Percentiles rank a stretch among this genome's conserved stretches.
phyloP scores from a whole-genome alignment of 2,329 filamentous ascomycete genomes.

The Venturia effusa region DNA sequence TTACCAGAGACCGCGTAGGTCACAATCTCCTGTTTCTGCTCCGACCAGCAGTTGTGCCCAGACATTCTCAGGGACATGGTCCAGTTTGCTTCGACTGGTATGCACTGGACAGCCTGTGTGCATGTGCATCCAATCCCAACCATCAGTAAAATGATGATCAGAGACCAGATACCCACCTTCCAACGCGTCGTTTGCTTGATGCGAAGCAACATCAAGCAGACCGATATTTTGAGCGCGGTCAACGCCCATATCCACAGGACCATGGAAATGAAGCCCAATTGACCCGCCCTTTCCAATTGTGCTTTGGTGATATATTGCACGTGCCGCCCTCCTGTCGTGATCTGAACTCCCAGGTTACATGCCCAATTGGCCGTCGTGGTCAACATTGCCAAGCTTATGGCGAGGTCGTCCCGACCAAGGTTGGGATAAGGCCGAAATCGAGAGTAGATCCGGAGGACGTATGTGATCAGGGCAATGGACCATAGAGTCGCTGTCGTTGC shows the following conservation, averaged over 20 bases:
- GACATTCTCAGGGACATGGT: not conserved
- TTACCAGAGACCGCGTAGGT: constrained; percentile 2
- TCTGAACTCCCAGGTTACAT: not conserved
- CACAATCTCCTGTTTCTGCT: not conserved
- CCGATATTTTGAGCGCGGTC: constrained; percentile 6
- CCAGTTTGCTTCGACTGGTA: constrained; percentile 9
- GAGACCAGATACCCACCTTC: constrained; percentile 1
- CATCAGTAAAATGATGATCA: not conserved
- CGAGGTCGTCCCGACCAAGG: constrained; percentile 9
- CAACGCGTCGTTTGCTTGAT: constrained; percentile 3
- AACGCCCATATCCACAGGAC: constrained; percentile 7
- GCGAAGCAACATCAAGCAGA: constrained; percentile 6
- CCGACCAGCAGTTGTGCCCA: not conserved
- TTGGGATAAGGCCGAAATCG: not conserved
- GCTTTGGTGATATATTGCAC: not conserved
- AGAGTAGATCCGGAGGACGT: not conserved
- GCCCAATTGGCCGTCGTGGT: not conserved
- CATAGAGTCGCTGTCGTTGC: not conserved
- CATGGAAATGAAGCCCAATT: not conserved
- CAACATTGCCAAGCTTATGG: constrained; percentile 6
- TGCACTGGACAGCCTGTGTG: constrained; percentile 1
- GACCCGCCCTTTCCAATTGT: not conserved
- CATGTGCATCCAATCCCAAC: not conserved
- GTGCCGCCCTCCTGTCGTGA: not conserved
- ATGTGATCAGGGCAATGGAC: not conserved